phyloP scores from a whole-genome alignment of 352 stramenopile genomes.

The Phytopythium boreale region DNA sequence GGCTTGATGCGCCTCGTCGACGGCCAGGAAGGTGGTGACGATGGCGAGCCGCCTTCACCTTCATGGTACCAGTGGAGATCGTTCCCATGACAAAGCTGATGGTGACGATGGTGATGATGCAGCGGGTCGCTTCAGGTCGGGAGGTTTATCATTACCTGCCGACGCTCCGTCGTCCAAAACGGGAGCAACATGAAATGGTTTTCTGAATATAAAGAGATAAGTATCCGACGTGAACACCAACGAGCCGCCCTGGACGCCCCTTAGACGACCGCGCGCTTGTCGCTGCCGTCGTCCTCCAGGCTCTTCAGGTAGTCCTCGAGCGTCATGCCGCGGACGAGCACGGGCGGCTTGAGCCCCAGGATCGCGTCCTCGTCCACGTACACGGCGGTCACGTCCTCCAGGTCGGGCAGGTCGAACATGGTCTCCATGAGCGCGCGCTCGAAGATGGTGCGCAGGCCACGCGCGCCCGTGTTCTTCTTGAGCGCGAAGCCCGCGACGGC shows the following conservation, averaged over 20 bases:
- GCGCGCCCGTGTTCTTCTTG: conserved; percentile 93
- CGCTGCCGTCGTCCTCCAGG: conserved; percentile 48
- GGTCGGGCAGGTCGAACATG: conserved; percentile 95
- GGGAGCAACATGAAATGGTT: no score
- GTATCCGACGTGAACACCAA: not conserved
- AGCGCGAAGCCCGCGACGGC: conserved; percentile 93
- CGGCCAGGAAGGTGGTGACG: not conserved
- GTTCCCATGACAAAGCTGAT: no score
- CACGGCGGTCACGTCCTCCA: conserved; percentile 89
- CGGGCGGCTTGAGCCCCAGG: conserved; percentile 84
- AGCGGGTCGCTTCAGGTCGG: no score
- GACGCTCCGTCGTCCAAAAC: not conserved
- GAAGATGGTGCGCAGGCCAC: conserved; percentile 95
- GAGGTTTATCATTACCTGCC: not conserved
- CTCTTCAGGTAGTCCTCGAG: conserved; percentile 75
- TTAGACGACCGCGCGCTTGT: conserved; percentile 57
- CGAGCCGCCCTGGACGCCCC: no score
- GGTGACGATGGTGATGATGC: no score
- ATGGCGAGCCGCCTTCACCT: no score
- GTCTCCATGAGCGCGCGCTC: conserved; percentile 94
- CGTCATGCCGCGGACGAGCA: conserved; percentile 81
- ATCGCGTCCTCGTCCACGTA: conserved; percentile 94
- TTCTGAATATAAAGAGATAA: not conserved
- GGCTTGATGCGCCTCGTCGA: no score
- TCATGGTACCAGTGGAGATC: no score